A percentile compares a stretch with the other conserved stretches of the same genome.
Evolutionary conservation across 2,329 filamentous ascomycete species (phyloP).

Genomic region (Colletotrichum euphorbiae): DNA sequence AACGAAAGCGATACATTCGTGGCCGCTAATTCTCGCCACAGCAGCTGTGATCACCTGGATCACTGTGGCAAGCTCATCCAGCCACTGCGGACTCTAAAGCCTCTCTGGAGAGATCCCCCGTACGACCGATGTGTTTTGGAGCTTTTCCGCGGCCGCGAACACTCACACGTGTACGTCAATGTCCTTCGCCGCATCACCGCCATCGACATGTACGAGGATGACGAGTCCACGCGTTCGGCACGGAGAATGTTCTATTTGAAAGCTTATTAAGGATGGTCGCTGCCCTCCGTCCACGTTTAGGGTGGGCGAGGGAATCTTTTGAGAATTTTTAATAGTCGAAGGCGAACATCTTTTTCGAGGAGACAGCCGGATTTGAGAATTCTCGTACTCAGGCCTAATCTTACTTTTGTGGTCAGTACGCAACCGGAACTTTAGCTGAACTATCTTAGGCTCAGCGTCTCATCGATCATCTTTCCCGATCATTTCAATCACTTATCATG

Average conservation of each 20-base stretch:
- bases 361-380: no score
- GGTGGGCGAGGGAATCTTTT: no score
- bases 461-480: no score
- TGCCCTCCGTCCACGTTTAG: no score
- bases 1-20: no score
- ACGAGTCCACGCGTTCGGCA: neutral
- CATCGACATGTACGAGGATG: slow-evolving; percentile 46
- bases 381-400: no score
- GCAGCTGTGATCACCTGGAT: neutral
- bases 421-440: no score
- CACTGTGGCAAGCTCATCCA: neutral
- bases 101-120: slow-evolving; percentile 30
- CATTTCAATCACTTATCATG: neutral
- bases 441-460: no score
- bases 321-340: neutral
- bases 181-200: slow-evolving; percentile 41
- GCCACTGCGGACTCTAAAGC: slow-evolving; percentile 38
- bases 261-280: no score
- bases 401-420: no score
- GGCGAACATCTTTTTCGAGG: neutral
- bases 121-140: slow-evolving; percentile 41
- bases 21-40: neutral
- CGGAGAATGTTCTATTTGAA: neutral
- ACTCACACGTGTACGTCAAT: slow-evolving; percentile 43
- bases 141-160: slow-evolving; percentile 40